phyloP scores from a whole-genome alignment of 352 stramenopile species.

The Albugo candida region DNA sequence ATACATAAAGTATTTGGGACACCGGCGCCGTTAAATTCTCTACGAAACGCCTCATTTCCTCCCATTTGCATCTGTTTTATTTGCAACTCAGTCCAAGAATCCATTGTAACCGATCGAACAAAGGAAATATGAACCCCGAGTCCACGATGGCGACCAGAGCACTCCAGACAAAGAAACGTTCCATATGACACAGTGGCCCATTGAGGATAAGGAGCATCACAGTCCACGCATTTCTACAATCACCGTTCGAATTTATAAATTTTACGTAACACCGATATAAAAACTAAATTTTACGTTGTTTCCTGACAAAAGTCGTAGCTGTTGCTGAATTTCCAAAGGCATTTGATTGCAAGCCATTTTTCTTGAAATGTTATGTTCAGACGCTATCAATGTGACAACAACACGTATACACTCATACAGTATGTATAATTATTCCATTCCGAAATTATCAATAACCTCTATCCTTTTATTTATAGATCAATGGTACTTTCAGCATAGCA shows the following conservation, averaged over 20 bases:
- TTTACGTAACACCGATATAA: background rate
- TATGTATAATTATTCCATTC: too few relatives aligned
- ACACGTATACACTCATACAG: too few relatives aligned
- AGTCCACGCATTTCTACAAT: conserved; percentile 65
- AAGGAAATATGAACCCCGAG: conserved; percentile 89
- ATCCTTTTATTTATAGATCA: too few relatives aligned
- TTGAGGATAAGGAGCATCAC: conserved; percentile 82
- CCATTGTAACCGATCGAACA: conserved; percentile 74
- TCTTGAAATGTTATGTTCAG: too few relatives aligned
- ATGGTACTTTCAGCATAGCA: too few relatives aligned
- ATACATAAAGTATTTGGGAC: conserved; percentile 53
- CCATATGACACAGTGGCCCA: conserved; percentile 90
- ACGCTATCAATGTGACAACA: too few relatives aligned
- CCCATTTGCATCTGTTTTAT: conserved; percentile 29
- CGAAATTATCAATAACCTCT: too few relatives aligned
- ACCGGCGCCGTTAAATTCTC: conserved; percentile 34
- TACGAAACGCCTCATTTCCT: conserved; percentile 54
- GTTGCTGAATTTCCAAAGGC: conserved; percentile 68
- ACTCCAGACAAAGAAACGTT: conserved; percentile 92
- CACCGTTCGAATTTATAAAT: background rate
- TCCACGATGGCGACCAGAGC: conserved; percentile 79
- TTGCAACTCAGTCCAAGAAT: conserved; percentile 78
- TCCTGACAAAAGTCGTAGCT: conserved; percentile 55
- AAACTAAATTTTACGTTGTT: conserved; percentile 37
- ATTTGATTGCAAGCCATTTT: conserved; percentile 51